Evolutionary conservation across 2,329 filamentous ascomycete genomes (phyloP), one percentile per base, ranked within the genome.

Genomic region (Leptographium radiaticola): DNA sequence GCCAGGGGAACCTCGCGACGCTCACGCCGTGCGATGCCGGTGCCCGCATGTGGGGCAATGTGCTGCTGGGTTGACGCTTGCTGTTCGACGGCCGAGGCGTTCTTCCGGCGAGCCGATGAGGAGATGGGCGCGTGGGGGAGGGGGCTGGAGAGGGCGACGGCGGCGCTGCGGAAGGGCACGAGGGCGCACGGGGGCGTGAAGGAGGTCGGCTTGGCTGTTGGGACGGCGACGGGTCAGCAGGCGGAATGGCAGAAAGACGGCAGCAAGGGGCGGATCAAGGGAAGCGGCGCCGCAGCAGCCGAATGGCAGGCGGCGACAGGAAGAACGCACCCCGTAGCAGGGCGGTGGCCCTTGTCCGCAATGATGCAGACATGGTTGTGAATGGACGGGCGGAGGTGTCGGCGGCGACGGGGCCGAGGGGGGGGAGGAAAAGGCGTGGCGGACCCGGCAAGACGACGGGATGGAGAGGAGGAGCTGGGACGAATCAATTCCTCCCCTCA

Each of bases 1-100:
- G 85, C 74, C 56, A 93, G 75, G 59, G 81, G 83, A 55, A 93
- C 86, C 71, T 91, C 85, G 66, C 78, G 79, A 62, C 82, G 80
- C 62, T 73, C 61, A 70, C 73, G 66, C 70, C 74, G 65, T 71
- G 76, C 67, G 65, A 82, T 61, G 71, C 77, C 67, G 66, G 62
- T 64, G 55, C 58, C 71, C 56, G 75, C 73, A 56, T 73, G 49
- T 50, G 49, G 25, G 25, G 3, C 25, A 25, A 49, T 73, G 64
- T 79, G 33, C 9, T 34, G 12, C n/a, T n/a, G n/a, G n/a, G n/a
- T n/a, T 31, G 34, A 36, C 73, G 62, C 77, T 72, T 25, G 25
- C 57, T 61, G 60, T 51, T 65, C 60, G 53, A 76, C 70, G 54
- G 79, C 64, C 58, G 75, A 72, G 52, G 75, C 76, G 58, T 85